phyloP scores from a whole-genome alignment of 2,329 filamentous ascomycete genomes.

The Diaporthe velutina region DNA sequence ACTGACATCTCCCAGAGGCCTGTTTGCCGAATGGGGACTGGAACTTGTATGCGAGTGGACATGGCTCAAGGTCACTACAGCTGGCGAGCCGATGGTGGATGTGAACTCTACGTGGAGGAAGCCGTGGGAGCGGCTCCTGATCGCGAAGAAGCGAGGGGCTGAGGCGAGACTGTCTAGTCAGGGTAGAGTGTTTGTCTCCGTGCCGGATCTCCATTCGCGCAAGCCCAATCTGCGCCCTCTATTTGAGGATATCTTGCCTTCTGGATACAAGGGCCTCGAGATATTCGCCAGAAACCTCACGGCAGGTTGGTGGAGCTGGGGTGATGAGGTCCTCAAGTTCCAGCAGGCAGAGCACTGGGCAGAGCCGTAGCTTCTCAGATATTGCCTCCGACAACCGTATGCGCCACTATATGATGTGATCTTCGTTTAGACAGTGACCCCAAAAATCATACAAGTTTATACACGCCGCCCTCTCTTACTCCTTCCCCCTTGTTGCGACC shows the following conservation, averaged over 20 bases:
- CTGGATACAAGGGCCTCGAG: slow-evolving; percentile 73
- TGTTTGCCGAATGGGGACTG: slow-evolving; percentile 78
- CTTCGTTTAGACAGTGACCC: slow-evolving; percentile 18
- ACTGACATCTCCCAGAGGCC: slow-evolving; percentile 57
- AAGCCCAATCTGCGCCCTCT: slow-evolving; percentile 79
- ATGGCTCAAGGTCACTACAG: slow-evolving; percentile 80
- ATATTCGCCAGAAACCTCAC: slow-evolving; percentile 82
- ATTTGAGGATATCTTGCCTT: slow-evolving; percentile 67
- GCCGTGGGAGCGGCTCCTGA: slow-evolving; percentile 80
- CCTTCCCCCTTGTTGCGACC: neutral
- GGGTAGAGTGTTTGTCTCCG: slow-evolving; percentile 73
- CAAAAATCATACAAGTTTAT: slow-evolving; percentile 31
- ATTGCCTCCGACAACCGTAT: neutral
- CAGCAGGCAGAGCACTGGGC: slow-evolving; percentile 70
- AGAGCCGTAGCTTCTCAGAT: slow-evolving; percentile 42
- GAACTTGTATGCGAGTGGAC: slow-evolving; percentile 78
- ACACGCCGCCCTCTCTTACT: slow-evolving; percentile 36
- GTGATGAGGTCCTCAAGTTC: slow-evolving; percentile 79
- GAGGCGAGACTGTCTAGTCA: slow-evolving; percentile 48
- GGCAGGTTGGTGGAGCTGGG: slow-evolving; percentile 84
- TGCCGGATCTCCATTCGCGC: slow-evolving; percentile 82
- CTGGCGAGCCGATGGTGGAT: slow-evolving; percentile 74
- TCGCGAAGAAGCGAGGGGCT: slow-evolving; percentile 61
- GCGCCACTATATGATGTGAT: slow-evolving; percentile 5
- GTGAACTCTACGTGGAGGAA: slow-evolving; percentile 76